phyloP scores from a whole-genome alignment of 306 rosid genomes.

The Prunus padus region DNA sequence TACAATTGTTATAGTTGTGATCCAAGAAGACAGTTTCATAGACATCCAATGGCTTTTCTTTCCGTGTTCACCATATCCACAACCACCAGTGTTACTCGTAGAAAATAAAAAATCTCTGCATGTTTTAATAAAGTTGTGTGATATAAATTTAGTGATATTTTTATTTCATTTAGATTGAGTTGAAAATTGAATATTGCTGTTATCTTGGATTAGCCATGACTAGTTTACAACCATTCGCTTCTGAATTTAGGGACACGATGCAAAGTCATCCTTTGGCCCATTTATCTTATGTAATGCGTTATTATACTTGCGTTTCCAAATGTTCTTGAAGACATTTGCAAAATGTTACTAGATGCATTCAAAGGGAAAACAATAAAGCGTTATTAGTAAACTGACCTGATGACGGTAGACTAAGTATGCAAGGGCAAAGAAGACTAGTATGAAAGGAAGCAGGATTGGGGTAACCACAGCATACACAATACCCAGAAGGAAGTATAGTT shows the following conservation, averaged over 20 bases:
- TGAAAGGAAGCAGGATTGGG: slow-evolving; percentile 95
- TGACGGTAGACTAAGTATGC: slow-evolving; percentile 98
- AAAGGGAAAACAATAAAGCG: slow-evolving; percentile 6
- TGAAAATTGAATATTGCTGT: neutral
- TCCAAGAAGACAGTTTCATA: neutral
- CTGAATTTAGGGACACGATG: too few species aligned
- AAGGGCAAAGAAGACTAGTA: slow-evolving; percentile 84
- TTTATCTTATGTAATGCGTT: too few species aligned
- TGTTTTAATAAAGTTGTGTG: too few species aligned
- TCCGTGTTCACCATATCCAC: too few species aligned
- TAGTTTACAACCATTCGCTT: neutral
- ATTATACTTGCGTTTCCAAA: neutral
- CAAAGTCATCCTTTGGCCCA: too few species aligned
- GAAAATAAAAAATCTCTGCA: too few species aligned
- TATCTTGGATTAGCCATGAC: neutral
- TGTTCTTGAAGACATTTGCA: neutral
- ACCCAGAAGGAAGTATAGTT: slow-evolving; percentile 91
- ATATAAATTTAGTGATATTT: too few species aligned
- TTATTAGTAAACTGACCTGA: slow-evolving; percentile 58
- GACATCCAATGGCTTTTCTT: too few species aligned
- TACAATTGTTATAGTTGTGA: neutral
- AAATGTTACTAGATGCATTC: too few species aligned
- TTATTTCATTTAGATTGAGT: neutral
- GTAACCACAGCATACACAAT: slow-evolving; percentile 93
- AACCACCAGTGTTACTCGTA: too few species aligned